Conservation (phyloP, 176 grass and related monocot species). For the Avena eriantha region DNA sequence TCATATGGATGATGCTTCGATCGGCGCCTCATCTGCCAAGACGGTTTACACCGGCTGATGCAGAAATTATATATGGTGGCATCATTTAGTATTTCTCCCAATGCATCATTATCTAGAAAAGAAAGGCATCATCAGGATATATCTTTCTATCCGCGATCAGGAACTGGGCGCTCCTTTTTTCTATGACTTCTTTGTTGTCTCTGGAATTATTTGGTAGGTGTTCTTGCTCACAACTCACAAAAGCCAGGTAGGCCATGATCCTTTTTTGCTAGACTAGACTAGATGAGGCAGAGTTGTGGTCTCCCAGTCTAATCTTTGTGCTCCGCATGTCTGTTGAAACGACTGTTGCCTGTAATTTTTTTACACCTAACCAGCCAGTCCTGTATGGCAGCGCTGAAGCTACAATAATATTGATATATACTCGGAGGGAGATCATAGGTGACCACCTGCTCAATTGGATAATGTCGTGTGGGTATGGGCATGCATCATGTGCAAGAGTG, state of each 20-base stretch:
- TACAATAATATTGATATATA: background rate
- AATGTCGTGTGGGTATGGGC: conserved; percentile 18
- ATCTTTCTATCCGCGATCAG: conserved; percentile 34
- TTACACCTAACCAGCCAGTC: background rate
- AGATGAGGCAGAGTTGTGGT: conserved; percentile 23
- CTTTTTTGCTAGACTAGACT: background rate
- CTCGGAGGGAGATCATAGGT: conserved; percentile 17
- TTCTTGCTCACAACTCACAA: conserved; percentile 5
- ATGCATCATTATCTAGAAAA: conserved; percentile 9
- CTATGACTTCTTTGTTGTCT: background rate
- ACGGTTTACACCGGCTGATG: conserved; percentile 15
- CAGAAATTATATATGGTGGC: conserved; percentile 37
- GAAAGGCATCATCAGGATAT: conserved; percentile 8
- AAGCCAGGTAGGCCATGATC: conserved; percentile 62
- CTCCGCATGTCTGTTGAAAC: conserved; percentile 45
- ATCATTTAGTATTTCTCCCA: conserved; percentile 34
- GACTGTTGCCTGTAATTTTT: conserved; percentile 14
- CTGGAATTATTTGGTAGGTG: conserved; percentile 53
- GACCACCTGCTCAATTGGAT: conserved; percentile 36
- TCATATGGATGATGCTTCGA: background rate
- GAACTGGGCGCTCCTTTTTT: conserved; percentile 25
- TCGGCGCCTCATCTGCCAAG: conserved; percentile 22
- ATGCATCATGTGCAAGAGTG: conserved; percentile 40
- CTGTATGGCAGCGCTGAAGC: background rate
- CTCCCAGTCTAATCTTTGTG: conserved; percentile 43